Evolutionary conservation across 768 basidiomycete species (phyloP), one percentile per base, ranked within the genome.

Genomic region (Auriscalpium vulgare): DNA sequence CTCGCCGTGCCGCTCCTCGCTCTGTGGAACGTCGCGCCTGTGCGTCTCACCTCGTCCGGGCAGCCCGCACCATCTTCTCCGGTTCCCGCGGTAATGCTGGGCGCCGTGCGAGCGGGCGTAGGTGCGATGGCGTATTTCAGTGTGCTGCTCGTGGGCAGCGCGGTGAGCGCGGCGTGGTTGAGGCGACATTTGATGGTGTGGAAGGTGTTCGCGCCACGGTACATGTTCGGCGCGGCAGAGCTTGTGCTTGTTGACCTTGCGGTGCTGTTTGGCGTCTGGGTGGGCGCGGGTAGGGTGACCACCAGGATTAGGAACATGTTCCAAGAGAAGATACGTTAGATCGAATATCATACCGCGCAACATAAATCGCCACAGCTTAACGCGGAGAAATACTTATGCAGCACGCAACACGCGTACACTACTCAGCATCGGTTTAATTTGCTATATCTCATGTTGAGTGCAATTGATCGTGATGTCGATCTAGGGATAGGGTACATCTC

Each of bases 141-240:
- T 7, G 63, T 73, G 5, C 65, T 94, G 21, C 69, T 91, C 1
- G 64, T 94, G 4, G 85, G 88, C 4, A 80, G 83, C 14, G 85
- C 91, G 3, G 68, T 82, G 7, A 83, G 83, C 55, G 84, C 91
- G 0, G 88, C 91, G 8, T 79, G 84, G 62, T 70, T 95, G 51
- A 71, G 93, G 60, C 68, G 93, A 47, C 94, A 97, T 67, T 69
- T 97, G 60, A 97, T 97, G 94, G 94, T 97, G 21, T 99, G 97
- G 97, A 97, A 98, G 72, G 86, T 98, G 4, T 99, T 97, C 65
- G 95, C 95, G 38, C 97, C 97, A 59, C 73, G 95, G 59, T 97
- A 95, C 67, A 95, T 97, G 86, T 67, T 81, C 14, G 88, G 80
- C 0, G 91, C 81, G 0, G 64, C 82, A 4, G 78, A 79, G 34